Base-by-base conservation (phyloP, 1,139 yeast species). In the Schwanniomyces etchellsii region DNA sequence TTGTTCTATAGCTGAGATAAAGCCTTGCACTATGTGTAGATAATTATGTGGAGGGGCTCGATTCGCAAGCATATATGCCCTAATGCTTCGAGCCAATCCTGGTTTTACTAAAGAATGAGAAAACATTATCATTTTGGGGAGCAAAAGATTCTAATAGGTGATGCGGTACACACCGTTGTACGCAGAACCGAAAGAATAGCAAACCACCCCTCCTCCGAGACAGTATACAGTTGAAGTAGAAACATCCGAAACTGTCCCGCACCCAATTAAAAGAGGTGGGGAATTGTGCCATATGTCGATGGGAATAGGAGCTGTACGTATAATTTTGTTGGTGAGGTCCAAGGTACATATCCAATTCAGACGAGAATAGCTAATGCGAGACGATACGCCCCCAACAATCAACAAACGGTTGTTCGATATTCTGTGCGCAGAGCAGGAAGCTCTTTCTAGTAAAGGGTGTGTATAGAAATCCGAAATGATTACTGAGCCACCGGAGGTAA, bases 161-260 rank as follows among this genome's bases (percentile, higher is more conserved):
- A 31, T 24, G 13, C 14, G 20, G 23, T 26, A 32, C 7, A 22
- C 24, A 9, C 26, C 36, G 42, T 77, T 81, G 69, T 80, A 80
- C 28, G 67, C 73, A 17, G 86, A 74, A 0, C 95, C 95, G 57
- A 83, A 84, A 1, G 91, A 82, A 46, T 81, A 84, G 49, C 95
- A 84, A 2, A 83, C 86, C 1, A 82, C 89, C 2, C 94, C 94
- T 4, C 95, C 95, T 4, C 83, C 84, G 24, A 76, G 43, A 4
- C 76, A 44, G 2, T 54, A 29, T 5, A 63, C 25, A n/a, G 41
- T 40, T 4, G 43, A 40, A 2, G 42, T 35, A 10, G 39, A 28
- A 7, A 43, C 41, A n/a, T n/a, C n/a, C n/a, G n/a, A n/a, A 3
- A 61, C 55, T 25, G 74, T 32, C 20, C 67, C 72, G 42, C 73